Conservation (phyloP, 768 basidiomycete genomes). For the Suillus discolor region DNA sequence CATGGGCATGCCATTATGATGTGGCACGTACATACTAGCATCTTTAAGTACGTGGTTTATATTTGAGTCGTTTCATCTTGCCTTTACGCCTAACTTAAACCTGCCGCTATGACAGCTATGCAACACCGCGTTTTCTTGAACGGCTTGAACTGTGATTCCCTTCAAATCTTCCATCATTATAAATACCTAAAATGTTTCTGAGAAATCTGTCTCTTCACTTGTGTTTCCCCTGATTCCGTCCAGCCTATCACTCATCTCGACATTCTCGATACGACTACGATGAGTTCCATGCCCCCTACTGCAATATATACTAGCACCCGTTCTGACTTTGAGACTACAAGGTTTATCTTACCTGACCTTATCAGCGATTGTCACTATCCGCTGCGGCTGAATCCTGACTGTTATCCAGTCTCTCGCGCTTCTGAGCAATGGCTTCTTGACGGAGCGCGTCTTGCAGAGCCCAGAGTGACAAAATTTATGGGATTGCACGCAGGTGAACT, state of each 20-base stretch:
- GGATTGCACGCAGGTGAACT: conserved; percentile 63
- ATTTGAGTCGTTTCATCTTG: background rate
- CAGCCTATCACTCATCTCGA: conserved; percentile 16
- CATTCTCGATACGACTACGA: background rate
- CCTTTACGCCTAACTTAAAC: background rate
- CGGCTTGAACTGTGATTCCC: background rate
- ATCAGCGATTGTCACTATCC: conserved; percentile 42
- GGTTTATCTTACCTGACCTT: conserved; percentile 44
- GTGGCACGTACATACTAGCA: background rate
- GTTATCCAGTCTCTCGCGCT: conserved; percentile 36
- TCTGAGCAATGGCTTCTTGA: conserved; percentile 40
- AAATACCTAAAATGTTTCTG: conserved; percentile 28
- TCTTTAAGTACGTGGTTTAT: background rate
- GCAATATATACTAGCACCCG: conserved; percentile 20
- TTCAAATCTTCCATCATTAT: conserved; percentile 16
- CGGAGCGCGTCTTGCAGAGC: conserved; percentile 19
- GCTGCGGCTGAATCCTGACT: conserved; percentile 34
- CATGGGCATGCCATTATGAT: background rate
- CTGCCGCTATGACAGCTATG: background rate
- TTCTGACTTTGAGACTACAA: conserved; percentile 11
- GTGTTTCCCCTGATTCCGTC: conserved; percentile 15
- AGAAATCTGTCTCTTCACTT: background rate
- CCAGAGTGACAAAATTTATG: conserved; percentile 35
- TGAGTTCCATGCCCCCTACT: conserved; percentile 26
- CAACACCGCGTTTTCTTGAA: background rate